A percentile compares a stretch with the other conserved stretches of the same genome.
phyloP scores from a whole-genome alignment of 192 early-diverging fungal genomes.

The Chytriomyces confervae region DNA sequence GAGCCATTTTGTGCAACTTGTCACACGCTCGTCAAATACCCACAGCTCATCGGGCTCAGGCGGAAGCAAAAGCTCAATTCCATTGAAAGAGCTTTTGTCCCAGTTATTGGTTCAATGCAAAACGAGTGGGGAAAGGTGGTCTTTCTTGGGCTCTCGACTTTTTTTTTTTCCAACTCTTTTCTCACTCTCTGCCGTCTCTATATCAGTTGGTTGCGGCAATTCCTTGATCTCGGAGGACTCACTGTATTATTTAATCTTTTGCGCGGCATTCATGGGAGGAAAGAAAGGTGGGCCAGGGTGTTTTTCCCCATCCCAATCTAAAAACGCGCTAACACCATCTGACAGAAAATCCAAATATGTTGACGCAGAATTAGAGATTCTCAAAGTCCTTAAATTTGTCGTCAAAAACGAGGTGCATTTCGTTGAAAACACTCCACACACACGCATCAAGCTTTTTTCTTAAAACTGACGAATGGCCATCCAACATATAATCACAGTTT shows the following conservation, averaged over 20 bases:
- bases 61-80: constrained; percentile 10
- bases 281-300: constrained; percentile 35
- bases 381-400: constrained; percentile 51
- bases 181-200: background rate
- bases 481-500: constrained; percentile 16
- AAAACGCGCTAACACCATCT: background rate
- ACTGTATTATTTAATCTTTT: constrained; percentile 43
- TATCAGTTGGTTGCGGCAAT: constrained; percentile 48
- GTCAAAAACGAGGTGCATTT: constrained; percentile 47
- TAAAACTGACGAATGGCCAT: background rate
- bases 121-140: constrained; percentile 34
- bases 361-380: constrained; percentile 50
- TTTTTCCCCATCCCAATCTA: background rate
- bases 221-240: constrained; percentile 51
- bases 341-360: constrained; percentile 50
- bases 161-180: background rate
- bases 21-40: constrained; percentile 32
- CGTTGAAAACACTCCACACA: constrained; percentile 1
- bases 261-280: constrained; percentile 45
- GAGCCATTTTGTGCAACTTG: constrained; percentile 41
- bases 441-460: background rate
- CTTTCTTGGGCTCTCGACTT: background rate
- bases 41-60: background rate
- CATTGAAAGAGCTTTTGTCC: constrained; percentile 43
- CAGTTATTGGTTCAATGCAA: constrained; percentile 47